Percentiles rank a stretch among this genome's conserved stretches.
Conservation (phyloP, 768 basidiomycete genomes). For the Cyclocybe aegerita region DNA sequence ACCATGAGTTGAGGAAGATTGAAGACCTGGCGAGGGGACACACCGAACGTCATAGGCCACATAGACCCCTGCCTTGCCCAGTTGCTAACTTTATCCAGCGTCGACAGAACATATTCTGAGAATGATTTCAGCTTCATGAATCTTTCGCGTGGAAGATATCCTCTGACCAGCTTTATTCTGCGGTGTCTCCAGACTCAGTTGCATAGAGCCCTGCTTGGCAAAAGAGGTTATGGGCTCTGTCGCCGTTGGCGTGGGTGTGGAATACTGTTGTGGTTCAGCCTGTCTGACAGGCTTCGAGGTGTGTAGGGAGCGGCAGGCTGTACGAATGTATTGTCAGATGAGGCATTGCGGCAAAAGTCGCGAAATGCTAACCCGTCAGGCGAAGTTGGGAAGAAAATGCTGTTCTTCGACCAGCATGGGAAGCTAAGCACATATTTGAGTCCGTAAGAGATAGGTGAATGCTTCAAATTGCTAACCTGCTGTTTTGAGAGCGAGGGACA, state of each 20-base stretch:
- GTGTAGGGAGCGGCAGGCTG: conserved; percentile 59
- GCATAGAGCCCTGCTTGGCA: conserved; percentile 80
- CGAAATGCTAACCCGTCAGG: conserved; percentile 33
- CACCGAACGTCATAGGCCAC: conserved; percentile 99
- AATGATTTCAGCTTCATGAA: not conserved
- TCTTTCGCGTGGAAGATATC: conserved; percentile 2
- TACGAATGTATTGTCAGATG: conserved; percentile 2
- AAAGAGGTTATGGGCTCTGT: conserved; percentile 65
- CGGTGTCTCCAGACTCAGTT: conserved; percentile 84
- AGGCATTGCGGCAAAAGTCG: conserved; percentile 14
- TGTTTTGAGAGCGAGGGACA: conserved; percentile 47
- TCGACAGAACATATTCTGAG: conserved; percentile 93
- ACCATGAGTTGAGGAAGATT: not conserved
- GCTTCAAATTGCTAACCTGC: conserved; percentile 29
- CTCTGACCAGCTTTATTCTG: conserved; percentile 82
- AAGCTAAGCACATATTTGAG: conserved; percentile 23
- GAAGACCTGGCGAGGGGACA: conserved; percentile 9
- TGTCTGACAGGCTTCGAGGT: conserved; percentile 41
- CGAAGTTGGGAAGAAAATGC: conserved; percentile 45
- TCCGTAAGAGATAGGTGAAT: not conserved
- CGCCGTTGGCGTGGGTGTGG: conserved; percentile 34
- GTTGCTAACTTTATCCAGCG: conserved; percentile 94
- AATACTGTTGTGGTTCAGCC: conserved; percentile 31
- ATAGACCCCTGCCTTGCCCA: conserved; percentile 98
- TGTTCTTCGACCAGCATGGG: conserved; percentile 41